Conservation (phyloP, 2,329 filamentous ascomycete genomes). For the Sclerotinia trifoliorum region DNA sequence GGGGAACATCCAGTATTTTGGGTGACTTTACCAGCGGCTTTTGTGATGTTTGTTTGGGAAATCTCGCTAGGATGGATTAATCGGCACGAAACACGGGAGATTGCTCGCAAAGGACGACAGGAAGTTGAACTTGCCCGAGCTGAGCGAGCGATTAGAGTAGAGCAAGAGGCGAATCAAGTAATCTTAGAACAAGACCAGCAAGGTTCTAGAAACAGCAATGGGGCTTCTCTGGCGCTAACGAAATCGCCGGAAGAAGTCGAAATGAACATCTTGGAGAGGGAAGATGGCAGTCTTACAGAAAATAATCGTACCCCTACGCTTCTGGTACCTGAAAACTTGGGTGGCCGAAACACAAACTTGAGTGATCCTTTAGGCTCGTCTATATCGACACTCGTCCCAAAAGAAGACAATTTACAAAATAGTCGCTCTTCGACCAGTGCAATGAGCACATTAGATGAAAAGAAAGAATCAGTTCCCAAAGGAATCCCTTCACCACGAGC, state of each 20-base stretch:
- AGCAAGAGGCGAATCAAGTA: constrained; percentile 31
- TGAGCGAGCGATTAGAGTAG: constrained; percentile 41
- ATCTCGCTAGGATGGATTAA: constrained; percentile 61
- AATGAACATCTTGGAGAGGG: background rate
- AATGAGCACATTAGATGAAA: constrained; percentile 27
- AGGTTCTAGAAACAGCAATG: background rate
- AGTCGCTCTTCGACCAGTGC: constrained; percentile 22
- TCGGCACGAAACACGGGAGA: constrained; percentile 60
- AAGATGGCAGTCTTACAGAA: background rate
- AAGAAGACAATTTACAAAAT: constrained; percentile 23
- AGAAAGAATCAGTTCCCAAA: constrained; percentile 20
- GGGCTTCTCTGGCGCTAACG: background rate
- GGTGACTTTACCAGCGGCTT: constrained; percentile 66
- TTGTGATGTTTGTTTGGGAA: constrained; percentile 69
- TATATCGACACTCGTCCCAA: background rate
- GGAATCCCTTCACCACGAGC: constrained; percentile 1
- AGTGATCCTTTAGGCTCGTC: background rate
- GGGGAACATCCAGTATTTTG: constrained; percentile 61
- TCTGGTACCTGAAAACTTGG: background rate
- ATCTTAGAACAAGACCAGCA: constrained; percentile 20
- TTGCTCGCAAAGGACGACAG: constrained; percentile 55
- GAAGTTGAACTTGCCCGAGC: constrained; percentile 48
- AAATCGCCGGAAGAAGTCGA: constrained; percentile 10
- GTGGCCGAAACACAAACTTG: background rate
- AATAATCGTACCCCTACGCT: background rate